Evolutionary conservation across 768 basidiomycete species (phyloP).

Genomic region (Neoboletus subvelutipes): DNA sequence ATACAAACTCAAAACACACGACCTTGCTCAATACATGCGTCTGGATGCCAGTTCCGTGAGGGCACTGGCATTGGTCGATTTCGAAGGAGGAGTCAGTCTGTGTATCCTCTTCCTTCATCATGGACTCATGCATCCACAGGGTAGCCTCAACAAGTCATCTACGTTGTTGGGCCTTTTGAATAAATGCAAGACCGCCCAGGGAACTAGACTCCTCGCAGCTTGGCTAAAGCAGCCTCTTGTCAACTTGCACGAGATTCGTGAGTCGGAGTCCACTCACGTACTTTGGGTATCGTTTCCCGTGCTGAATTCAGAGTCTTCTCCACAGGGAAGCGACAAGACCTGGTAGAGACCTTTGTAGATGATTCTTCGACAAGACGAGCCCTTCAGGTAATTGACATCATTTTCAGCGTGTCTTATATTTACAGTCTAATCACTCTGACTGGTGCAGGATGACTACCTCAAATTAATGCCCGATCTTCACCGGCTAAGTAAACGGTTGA

Average conservation of each 20-base stretch:
- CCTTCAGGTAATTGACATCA: conserved; percentile 59
- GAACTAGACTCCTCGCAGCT: conserved; percentile 78
- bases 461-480: conserved; percentile 93
- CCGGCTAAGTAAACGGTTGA: conserved; percentile 88
- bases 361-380: conserved; percentile 68
- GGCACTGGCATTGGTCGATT: conserved; percentile 83
- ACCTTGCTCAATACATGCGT: conserved; percentile 92
- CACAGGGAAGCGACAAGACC: conserved; percentile 77
- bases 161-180: conserved; percentile 89
- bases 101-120: background rate
- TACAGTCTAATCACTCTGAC: background rate
- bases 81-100: conserved; percentile 42
- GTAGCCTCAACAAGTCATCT: conserved; percentile 71
- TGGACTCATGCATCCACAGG: conserved; percentile 34
- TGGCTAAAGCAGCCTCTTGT: conserved; percentile 97
- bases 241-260: conserved; percentile 90
- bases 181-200: conserved; percentile 95
- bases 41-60: conserved; percentile 92
- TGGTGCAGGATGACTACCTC: conserved; percentile 74
- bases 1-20: conserved; percentile 82
- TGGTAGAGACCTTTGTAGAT: conserved; percentile 85
- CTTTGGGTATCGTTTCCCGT: background rate
- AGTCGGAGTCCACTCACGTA: conserved; percentile 28
- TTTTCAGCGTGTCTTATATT: no score
- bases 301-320: background rate